Percentiles rank a stretch among this genome's conserved stretches.
Evolutionary conservation across 139 green algal genomes (phyloP).

Genomic region (Deuterostichococcus epilithicus): DNA sequence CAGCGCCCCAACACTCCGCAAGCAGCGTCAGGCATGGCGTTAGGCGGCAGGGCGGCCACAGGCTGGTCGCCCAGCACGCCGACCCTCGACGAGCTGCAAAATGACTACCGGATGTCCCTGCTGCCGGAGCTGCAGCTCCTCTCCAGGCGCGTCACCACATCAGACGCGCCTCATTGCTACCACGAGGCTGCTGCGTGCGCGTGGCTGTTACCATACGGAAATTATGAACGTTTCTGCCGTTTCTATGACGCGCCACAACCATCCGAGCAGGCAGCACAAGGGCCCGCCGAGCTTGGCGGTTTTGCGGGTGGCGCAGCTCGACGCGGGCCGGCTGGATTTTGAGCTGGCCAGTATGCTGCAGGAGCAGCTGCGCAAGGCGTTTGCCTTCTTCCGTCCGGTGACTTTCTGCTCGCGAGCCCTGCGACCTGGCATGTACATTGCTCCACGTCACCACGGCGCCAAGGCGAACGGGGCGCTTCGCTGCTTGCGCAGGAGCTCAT

Average conservation of each 20-base stretch:
- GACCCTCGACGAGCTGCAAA: background rate
- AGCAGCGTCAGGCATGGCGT: too few species aligned
- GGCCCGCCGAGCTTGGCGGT: slow-evolving; percentile 32
- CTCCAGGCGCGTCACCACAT: too few species aligned
- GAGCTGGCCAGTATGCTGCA: slow-evolving; percentile 75
- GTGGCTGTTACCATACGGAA: too few species aligned
- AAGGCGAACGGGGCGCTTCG: background rate
- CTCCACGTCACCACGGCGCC: background rate
- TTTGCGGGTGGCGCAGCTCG: slow-evolving; percentile 76
- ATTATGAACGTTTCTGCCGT: too few species aligned
- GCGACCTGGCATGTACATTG: background rate
- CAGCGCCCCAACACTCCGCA: too few species aligned
- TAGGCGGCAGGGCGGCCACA: too few species aligned
- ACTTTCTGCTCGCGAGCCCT: too few species aligned
- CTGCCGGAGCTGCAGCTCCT: background rate
- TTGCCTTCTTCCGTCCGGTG: slow-evolving; percentile 56
- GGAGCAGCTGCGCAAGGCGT: slow-evolving; percentile 73
- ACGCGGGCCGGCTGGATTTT: slow-evolving; percentile 71
- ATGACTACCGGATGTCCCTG: background rate
- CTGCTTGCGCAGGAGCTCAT: slow-evolving; percentile 10
- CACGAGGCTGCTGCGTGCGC: too few species aligned
- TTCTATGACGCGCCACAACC: too few species aligned
- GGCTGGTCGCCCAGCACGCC: background rate
- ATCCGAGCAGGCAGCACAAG: slow-evolving; percentile 10
- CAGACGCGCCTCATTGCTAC: too few species aligned